These are phyloP conservation scores for Starmerella apis DNA, from an alignment of 805 yeast species.

Conservation along the genomic window DNA sequence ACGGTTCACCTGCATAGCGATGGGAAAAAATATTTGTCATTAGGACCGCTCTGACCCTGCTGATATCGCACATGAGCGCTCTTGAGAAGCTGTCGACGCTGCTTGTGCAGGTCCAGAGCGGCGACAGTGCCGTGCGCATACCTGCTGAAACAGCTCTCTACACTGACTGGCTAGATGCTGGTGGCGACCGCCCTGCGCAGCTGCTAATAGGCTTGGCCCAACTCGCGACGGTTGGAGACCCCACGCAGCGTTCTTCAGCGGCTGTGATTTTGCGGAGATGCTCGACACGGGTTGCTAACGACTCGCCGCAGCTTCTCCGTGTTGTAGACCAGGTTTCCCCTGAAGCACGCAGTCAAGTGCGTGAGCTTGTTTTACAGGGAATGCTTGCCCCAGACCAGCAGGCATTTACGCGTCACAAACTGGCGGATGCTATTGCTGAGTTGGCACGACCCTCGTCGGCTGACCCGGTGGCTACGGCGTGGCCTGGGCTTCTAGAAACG, in stretches of 20 bases:
- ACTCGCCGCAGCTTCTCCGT: conserved; percentile 60
- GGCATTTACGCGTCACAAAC: conserved; percentile 75
- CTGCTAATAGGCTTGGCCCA: conserved; percentile 70
- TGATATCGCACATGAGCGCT: conserved; percentile 15
- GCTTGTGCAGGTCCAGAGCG: conserved; percentile 59
- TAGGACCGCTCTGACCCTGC: conserved; percentile 1
- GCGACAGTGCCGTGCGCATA: conserved; percentile 65
- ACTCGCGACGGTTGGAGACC: conserved; percentile 54
- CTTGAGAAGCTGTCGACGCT: conserved; percentile 31
- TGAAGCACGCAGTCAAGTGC: conserved; percentile 50
- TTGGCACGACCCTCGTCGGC: conserved; percentile 45
- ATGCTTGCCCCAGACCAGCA: conserved; percentile 52
- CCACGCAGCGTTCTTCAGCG: conserved; percentile 51
- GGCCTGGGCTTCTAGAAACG: conserved; percentile 76
- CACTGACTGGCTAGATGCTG: conserved; percentile 57
- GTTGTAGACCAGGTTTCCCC: conserved; percentile 61
- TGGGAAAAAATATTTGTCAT: conserved; percentile 10
- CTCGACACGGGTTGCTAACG: conserved; percentile 45
- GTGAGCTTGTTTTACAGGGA: conserved; percentile 59
- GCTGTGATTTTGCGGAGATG: conserved; percentile 86
- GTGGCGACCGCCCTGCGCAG: conserved; percentile 49
- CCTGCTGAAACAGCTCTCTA: conserved; percentile 67
- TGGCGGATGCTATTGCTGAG: conserved; percentile 90
- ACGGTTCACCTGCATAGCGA: neutral
- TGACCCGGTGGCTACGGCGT: conserved; percentile 35